These are phyloP conservation scores for Wickerhamiella galacta DNA, from an alignment of 805 yeast species.

Conservation along the genomic window DNA sequence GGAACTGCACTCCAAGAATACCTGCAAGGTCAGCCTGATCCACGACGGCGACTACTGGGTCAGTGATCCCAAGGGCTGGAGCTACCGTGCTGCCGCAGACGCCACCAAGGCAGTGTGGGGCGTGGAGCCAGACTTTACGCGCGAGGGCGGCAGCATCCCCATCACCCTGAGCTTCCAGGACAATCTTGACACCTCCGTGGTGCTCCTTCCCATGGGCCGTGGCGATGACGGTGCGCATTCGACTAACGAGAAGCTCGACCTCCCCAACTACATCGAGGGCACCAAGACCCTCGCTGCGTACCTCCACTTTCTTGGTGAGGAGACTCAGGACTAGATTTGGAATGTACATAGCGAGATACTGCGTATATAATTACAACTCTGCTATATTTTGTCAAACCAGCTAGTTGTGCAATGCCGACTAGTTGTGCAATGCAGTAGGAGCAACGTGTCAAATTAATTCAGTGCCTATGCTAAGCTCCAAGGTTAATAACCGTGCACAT, in stretches of 20 bases:
- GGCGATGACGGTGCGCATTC: constrained; percentile 99
- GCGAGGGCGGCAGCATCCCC: constrained; percentile 99
- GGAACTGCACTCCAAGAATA: constrained; percentile 62
- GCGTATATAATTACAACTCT: background rate
- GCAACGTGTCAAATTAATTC: no score
- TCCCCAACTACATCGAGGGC: constrained; percentile 82
- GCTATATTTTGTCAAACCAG: no score
- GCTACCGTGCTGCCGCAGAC: constrained; percentile 82
- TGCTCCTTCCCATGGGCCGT: constrained; percentile 91
- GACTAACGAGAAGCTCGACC: constrained; percentile 84
- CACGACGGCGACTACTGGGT: constrained; percentile 98
- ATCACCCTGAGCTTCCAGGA: constrained; percentile 88
- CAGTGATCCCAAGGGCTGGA: constrained; percentile 79
- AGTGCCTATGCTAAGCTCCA: no score
- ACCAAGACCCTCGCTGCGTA: constrained; percentile 86
- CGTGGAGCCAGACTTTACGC: constrained; percentile 86
- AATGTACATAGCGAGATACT: no score
- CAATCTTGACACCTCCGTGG: constrained; percentile 66
- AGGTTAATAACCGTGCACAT: background rate
- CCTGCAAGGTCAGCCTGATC: constrained; percentile 50
- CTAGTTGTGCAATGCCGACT: no score
- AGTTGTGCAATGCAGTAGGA: no score
- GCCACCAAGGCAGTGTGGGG: constrained; percentile 94
- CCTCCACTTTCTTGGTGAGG: constrained; percentile 63
- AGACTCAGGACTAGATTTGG: constrained; percentile 12